phyloP scores from a whole-genome alignment of 257 asterid species.

The Solanum medicagineum region DNA sequence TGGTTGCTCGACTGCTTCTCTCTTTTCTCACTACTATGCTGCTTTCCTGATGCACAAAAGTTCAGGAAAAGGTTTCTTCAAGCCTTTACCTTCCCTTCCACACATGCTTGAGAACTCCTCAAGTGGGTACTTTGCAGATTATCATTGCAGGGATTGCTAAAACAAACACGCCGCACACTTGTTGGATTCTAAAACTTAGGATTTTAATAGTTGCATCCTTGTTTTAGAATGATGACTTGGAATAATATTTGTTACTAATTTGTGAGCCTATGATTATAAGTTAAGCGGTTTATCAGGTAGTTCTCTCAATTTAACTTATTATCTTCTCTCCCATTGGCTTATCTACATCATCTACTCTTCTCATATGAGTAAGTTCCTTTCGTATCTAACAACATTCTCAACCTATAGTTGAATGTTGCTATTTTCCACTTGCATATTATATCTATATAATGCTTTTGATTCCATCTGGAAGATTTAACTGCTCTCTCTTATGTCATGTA shows the following conservation, averaged over 20 bases:
- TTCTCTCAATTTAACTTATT: not conserved
- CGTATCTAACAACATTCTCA: not conserved
- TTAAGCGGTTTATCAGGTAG: not conserved
- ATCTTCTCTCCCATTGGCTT: not conserved
- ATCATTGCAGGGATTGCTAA: not conserved
- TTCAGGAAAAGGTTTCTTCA: not conserved
- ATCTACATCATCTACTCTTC: not conserved
- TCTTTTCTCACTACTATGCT: not conserved
- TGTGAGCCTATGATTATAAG: not conserved
- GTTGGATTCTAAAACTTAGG: not conserved
- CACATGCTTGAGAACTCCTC: not conserved
- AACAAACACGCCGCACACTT: not conserved
- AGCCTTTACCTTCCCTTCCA: not conserved
- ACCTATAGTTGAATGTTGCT: not conserved
- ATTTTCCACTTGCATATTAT: not conserved
- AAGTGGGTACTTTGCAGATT: not conserved
- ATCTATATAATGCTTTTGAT: not conserved
- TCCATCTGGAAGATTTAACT: not conserved
- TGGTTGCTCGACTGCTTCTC: not conserved
- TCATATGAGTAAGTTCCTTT: not conserved
- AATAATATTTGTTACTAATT: not conserved
- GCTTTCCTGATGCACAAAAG: not conserved
- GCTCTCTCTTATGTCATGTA: not conserved
- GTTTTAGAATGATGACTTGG: not conserved
- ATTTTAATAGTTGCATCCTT: not conserved